Percentiles rank a stretch among this genome's conserved stretches.
These are phyloP conservation scores for Penicillium soppii DNA, from an alignment of 495 filamentous ascomycete genomes.

Conservation along the genomic window DNA sequence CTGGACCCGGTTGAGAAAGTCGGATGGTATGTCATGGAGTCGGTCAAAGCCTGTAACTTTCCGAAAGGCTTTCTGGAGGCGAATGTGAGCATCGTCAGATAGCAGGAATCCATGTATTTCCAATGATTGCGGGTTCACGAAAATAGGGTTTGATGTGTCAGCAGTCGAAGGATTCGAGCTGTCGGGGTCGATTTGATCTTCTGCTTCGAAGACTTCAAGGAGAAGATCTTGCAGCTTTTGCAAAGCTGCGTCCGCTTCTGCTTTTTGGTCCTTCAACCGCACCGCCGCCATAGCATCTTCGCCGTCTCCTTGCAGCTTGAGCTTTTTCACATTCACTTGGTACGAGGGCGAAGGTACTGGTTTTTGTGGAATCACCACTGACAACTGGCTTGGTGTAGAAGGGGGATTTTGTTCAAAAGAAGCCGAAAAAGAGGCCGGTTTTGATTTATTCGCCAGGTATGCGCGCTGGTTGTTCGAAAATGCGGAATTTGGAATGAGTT, in stretches of 20 bases:
- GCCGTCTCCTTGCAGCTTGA: slow-evolving; percentile 29
- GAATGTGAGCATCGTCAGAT: slow-evolving; percentile 60
- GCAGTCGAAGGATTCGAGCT: slow-evolving; percentile 32
- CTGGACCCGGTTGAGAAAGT: slow-evolving; percentile 71
- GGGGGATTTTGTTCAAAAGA: slow-evolving; percentile 14
- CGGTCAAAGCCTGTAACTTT: slow-evolving; percentile 68
- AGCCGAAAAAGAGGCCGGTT: slow-evolving; percentile 14
- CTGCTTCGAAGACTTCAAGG: slow-evolving; percentile 73
- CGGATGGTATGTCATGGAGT: slow-evolving; percentile 67
- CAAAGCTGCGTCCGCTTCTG: slow-evolving; percentile 72
- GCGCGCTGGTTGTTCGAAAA: slow-evolving; percentile 23
- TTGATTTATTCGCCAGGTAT: slow-evolving; percentile 18
- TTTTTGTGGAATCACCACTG: slow-evolving; percentile 41
- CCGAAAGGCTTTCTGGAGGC: slow-evolving; percentile 66
- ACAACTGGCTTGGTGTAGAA: slow-evolving; percentile 29
- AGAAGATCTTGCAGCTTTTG: slow-evolving; percentile 66
- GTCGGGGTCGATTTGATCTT: slow-evolving; percentile 62
- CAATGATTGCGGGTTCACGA: slow-evolving; percentile 36
- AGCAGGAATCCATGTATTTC: slow-evolving; percentile 62
- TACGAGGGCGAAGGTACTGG: slow-evolving; percentile 22
- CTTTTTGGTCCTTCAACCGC: slow-evolving; percentile 65
- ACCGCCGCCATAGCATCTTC: slow-evolving; percentile 29
- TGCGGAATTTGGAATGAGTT: slow-evolving; percentile 16
- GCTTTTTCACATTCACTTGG: slow-evolving; percentile 26
- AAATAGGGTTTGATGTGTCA: slow-evolving; percentile 39